Evolutionary conservation across 257 asterid species (phyloP).

Genomic region (Solanum microdontum): DNA sequence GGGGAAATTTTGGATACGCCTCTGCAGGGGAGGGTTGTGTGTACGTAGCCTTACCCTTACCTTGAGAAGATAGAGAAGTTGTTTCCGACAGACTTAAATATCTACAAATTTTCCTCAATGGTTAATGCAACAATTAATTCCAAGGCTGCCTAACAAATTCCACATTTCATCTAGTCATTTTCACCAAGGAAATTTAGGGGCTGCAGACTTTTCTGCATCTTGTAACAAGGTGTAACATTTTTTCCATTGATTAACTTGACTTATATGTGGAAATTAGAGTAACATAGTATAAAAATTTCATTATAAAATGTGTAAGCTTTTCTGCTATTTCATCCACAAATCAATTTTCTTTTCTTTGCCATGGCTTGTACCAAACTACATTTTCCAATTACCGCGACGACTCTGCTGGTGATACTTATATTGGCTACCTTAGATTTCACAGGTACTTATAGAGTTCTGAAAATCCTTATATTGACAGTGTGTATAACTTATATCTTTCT

Average conservation of each 20-base stretch:
- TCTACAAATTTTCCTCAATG: not conserved
- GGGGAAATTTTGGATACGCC: too few species aligned
- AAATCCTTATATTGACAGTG: not conserved
- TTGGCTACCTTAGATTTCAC: not conserved
- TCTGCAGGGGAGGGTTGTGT: not conserved
- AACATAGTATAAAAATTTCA: not conserved
- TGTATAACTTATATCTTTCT: not conserved
- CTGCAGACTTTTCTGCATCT: not conserved
- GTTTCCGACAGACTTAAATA: not conserved
- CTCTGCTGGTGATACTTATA: not conserved
- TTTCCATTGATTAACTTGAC: not conserved
- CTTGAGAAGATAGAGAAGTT: not conserved
- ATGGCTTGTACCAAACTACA: not conserved
- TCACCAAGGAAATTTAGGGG: not conserved
- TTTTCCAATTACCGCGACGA: not conserved
- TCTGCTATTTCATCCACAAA: not conserved
- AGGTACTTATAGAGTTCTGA: not conserved
- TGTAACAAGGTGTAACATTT: not conserved
- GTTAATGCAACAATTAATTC: not conserved
- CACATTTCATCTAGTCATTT: not conserved
- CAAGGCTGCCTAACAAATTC: not conserved
- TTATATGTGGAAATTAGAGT: not conserved
- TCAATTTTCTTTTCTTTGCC: not conserved
- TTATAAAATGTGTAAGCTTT: not conserved
- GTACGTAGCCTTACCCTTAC: not conserved